Conservation (phyloP, 306 rosid species). For the Neltuma alba region DNA sequence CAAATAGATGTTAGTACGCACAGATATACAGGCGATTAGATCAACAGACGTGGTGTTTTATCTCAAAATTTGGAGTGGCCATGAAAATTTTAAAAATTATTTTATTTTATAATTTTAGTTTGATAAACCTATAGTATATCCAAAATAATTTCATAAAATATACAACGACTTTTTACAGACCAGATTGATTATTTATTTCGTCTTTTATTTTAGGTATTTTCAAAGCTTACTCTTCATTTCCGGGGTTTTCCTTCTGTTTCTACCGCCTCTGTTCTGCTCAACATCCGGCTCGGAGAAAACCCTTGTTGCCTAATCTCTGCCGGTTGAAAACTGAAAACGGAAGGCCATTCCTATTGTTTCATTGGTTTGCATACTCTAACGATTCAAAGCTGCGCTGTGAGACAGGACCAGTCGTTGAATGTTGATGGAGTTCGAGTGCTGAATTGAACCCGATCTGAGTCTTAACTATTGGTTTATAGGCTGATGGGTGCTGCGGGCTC, state of each 20-base stretch:
- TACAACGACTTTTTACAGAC: no score
- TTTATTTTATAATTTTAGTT: background rate
- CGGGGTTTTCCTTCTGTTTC: background rate
- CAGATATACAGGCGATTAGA: background rate
- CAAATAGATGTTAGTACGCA: no score
- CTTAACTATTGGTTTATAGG: constrained; percentile 43
- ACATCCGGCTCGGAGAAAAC: constrained; percentile 35
- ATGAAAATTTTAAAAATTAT: background rate
- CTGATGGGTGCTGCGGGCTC: constrained; percentile 98
- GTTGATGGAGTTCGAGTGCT: constrained; percentile 36
- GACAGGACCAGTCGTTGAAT: background rate
- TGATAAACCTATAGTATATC: no score
- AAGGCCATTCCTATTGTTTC: constrained; percentile 3
- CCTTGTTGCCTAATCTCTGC: constrained; percentile 32
- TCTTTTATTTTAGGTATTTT: background rate
- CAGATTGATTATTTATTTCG: background rate
- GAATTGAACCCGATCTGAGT: constrained; percentile 67
- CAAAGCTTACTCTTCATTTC: background rate
- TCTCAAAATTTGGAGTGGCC: background rate
- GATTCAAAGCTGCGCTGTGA: constrained; percentile 26
- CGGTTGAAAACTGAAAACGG: background rate
- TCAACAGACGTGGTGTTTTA: background rate
- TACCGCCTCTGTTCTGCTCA: constrained; percentile 25
- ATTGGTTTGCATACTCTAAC: constrained; percentile 43
- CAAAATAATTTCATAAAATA: no score